Evolutionary conservation across 2,329 filamentous ascomycete species (phyloP), one percentile per base, ranked within the genome.

Genomic region (Metarhizium album): DNA sequence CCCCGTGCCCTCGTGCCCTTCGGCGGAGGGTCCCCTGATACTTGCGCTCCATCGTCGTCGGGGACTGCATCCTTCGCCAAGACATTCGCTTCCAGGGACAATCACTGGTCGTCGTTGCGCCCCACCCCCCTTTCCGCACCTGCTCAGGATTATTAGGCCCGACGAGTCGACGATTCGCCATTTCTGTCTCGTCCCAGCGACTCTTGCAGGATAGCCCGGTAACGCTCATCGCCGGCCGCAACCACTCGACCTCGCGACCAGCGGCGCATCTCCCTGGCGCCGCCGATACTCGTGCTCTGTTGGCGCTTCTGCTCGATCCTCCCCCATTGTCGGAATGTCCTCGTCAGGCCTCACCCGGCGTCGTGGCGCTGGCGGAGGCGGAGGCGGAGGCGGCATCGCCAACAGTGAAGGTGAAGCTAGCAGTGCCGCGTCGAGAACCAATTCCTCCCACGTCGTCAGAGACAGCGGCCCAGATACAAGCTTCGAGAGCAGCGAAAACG

Each of bases 401-500:
- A 57, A 53, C 55, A 56, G 59, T 47, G 77, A 78, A 52, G 78
- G 75, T 66, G 82, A 84, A 55, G 76, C 80, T 64, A 71, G 67
- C 65, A 71, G 70, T 56, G 68, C 68, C 42, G 62, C 83, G 55
- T 75, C 81, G 74, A 72, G 76, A 61, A 70, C 81, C 74, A 74
- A 80, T 62, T 76, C 75, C 45, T 69, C 75, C 53, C 70, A 67
- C 61, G 78, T 78, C 64, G 66, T 70, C 62, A 71, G 70, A 63
- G 78, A 80, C 62, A 72, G 62, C 63, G 73, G 67, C 57, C 81
- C 80, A 62, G 82, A 84, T 72, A 96, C 93, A 54, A 91, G 86
- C 63, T 97, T 95, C 75, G 86, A 90, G 72, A 90, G 78, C 66
- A 79, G 86, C 68, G 91, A 95, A 71, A 96, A 96, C 73, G 93